These are phyloP conservation scores for Solanum boliviense DNA, from an alignment of 257 asterid species.

Conservation along the genomic window DNA sequence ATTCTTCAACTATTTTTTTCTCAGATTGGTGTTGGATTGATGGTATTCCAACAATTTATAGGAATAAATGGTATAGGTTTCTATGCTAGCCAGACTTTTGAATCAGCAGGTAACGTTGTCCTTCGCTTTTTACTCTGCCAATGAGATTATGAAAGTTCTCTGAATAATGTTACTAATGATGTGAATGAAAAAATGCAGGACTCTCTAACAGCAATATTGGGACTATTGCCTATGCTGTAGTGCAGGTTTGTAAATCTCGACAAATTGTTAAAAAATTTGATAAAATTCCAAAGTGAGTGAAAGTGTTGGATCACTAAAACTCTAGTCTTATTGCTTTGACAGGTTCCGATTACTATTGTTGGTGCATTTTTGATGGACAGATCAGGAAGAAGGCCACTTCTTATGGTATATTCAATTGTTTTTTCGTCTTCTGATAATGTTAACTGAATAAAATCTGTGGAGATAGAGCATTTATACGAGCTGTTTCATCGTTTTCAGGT, in stretches of 20 bases:
- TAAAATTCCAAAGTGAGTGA: neutral
- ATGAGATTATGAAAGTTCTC: neutral
- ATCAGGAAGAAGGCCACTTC: slow-evolving; percentile 76
- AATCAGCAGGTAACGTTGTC: slow-evolving; percentile 39
- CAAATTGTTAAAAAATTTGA: neutral
- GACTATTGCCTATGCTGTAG: slow-evolving; percentile 54
- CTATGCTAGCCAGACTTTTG: slow-evolving; percentile 71
- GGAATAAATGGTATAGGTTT: slow-evolving; percentile 77
- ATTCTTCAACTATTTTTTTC: neutral
- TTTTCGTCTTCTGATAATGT: neutral
- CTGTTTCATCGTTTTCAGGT: slow-evolving; percentile 25
- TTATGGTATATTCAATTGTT: slow-evolving; percentile 27
- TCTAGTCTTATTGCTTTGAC: neutral
- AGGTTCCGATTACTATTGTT: slow-evolving; percentile 63
- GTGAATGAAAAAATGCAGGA: slow-evolving; percentile 25
- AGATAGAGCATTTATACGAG: neutral
- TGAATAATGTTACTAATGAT: neutral
- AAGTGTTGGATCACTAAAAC: neutral
- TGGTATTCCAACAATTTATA: slow-evolving; percentile 68
- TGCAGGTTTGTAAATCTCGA: slow-evolving; percentile 39
- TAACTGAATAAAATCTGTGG: neutral
- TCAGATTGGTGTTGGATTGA: slow-evolving; percentile 72
- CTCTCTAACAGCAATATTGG: slow-evolving; percentile 58
- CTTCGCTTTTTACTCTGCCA: neutral
- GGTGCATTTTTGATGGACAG: slow-evolving; percentile 77